Conservation (phyloP, 352 stramenopile genomes). For the Globisporangium irregulare region DNA sequence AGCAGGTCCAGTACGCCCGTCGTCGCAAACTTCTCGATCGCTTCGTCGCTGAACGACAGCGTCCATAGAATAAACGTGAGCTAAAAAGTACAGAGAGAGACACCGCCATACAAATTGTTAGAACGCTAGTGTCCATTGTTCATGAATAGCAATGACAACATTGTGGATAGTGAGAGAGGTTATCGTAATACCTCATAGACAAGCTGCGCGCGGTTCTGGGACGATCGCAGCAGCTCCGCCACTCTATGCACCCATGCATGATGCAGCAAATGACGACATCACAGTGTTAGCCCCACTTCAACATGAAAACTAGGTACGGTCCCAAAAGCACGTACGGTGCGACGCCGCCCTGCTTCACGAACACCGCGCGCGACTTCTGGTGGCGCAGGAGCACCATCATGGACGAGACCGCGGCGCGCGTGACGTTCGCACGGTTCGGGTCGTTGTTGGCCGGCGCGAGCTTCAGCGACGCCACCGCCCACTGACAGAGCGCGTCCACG, state of each 20-base stretch:
- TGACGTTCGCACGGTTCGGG: constrained; percentile 66
- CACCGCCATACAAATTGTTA: neutral
- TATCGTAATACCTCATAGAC: constrained; percentile 84
- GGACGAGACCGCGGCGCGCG: constrained; percentile 84
- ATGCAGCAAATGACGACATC: constrained; percentile 16
- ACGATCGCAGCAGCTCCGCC: constrained; percentile 73
- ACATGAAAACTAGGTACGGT: constrained; percentile 13
- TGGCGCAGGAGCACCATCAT: constrained; percentile 92
- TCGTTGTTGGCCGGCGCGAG: constrained; percentile 58
- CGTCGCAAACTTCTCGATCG: constrained; percentile 73
- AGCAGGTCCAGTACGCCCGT: constrained; percentile 65
- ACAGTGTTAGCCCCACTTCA: constrained; percentile 6
- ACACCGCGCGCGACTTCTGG: constrained; percentile 86
- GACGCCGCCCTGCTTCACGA: constrained; percentile 90
- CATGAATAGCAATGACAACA: neutral
- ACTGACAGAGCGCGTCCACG: constrained; percentile 75
- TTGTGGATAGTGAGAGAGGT: no score
- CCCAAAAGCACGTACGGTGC: constrained; percentile 56
- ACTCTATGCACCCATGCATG: constrained; percentile 23
- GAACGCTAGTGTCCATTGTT: neutral
- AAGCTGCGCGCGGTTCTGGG: constrained; percentile 90
- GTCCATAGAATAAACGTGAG: constrained; percentile 97
- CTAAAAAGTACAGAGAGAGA: constrained; percentile 30
- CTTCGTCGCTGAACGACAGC: constrained; percentile 90
- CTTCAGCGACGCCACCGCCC: constrained; percentile 73